Percentiles rank a stretch among this genome's conserved stretches.
phyloP scores from a whole-genome alignment of 148 eudicot species.

The Fagopyrum esculentum region DNA sequence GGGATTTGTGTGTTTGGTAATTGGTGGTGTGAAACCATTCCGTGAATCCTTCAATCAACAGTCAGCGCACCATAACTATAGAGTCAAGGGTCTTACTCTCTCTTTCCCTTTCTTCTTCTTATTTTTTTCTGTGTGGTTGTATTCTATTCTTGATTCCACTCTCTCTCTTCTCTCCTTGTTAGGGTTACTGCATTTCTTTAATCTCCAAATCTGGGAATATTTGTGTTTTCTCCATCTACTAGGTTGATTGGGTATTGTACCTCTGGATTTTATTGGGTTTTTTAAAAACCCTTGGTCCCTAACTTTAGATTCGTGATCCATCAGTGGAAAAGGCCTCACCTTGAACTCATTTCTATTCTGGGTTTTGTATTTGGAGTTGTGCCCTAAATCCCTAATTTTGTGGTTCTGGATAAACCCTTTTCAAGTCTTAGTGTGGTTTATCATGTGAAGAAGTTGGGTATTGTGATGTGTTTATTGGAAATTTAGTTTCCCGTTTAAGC shows the following conservation, averaged over 20 bases:
- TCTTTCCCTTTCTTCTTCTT: background rate
- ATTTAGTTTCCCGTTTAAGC: background rate
- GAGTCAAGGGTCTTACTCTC: constrained; percentile 11
- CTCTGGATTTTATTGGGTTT: background rate
- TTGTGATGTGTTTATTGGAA: constrained; percentile 1
- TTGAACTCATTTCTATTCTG: constrained; percentile 6
- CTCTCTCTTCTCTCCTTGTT: background rate
- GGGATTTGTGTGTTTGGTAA: background rate
- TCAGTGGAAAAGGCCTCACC: background rate
- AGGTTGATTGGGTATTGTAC: background rate
- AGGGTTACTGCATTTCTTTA: constrained; percentile 10
- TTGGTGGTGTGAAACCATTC: background rate
- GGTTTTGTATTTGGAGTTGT: background rate
- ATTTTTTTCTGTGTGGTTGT: background rate
- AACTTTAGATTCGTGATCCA: background rate
- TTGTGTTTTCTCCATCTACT: background rate
- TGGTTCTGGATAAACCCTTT: background rate
- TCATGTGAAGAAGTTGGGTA: background rate
- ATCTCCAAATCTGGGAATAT: constrained; percentile 9
- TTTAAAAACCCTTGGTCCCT: background rate
- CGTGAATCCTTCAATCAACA: background rate
- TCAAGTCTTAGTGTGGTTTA: background rate
- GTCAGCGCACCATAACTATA: background rate
- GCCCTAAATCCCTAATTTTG: background rate
- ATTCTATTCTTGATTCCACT: background rate